phyloP scores from a whole-genome alignment of 306 rosid species.

The Cyamopsis tetragonoloba region DNA sequence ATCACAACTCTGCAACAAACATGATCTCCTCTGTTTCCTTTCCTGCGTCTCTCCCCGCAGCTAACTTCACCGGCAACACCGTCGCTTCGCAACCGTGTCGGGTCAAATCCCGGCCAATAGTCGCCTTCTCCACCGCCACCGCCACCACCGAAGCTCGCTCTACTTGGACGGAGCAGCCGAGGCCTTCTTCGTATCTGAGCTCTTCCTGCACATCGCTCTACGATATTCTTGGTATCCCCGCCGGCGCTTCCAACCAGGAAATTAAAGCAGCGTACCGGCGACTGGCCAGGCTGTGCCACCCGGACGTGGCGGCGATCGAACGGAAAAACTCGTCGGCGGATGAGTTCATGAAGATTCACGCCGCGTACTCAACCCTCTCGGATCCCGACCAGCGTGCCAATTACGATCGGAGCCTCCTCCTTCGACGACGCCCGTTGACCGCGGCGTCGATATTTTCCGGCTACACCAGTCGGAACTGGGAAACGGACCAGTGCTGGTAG shows the following conservation, averaged over 20 bases:
- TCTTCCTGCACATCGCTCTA: constrained; percentile 52
- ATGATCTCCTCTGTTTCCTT: constrained; percentile 19
- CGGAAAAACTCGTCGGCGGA: constrained; percentile 61
- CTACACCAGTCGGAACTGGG: constrained; percentile 76
- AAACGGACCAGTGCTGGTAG: constrained; percentile 99
- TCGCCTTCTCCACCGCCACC: constrained; percentile 35
- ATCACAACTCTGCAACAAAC: background rate
- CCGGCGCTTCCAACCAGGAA: constrained; percentile 68
- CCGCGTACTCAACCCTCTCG: constrained; percentile 81
- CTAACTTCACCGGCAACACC: background rate
- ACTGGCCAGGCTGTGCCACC: constrained; percentile 74
- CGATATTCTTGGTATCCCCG: constrained; percentile 67
- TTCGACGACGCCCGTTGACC: constrained; percentile 49
- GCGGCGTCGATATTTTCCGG: constrained; percentile 42
- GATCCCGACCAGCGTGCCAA: constrained; percentile 86
- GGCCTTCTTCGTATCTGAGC: constrained; percentile 35
- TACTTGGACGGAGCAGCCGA: constrained; percentile 35
- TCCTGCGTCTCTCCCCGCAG: constrained; percentile 24
- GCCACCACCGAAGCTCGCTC: constrained; percentile 41
- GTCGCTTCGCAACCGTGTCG: constrained; percentile 1
- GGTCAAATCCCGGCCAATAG: constrained; percentile 9
- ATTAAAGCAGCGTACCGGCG: constrained; percentile 81
- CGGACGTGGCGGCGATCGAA: constrained; percentile 68
- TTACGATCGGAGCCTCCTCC: constrained; percentile 55
- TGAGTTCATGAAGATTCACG: constrained; percentile 71